Conservation (phyloP, 164 flowering plant genomes). For the Kingdonia uniflora region DNA sequence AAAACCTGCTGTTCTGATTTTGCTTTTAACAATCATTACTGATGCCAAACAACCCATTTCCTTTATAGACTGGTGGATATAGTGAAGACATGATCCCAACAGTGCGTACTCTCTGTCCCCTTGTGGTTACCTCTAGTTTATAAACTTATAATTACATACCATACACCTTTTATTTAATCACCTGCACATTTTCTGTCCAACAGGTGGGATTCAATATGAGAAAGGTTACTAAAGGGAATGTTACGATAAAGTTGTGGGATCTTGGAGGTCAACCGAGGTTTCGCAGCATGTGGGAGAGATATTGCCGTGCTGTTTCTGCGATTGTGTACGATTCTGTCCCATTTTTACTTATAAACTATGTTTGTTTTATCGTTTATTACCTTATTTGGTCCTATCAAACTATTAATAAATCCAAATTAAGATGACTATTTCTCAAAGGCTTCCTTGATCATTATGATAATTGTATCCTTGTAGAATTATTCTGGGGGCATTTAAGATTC, state of each 20-base stretch:
- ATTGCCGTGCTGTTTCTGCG: constrained; percentile 94
- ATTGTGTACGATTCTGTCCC: constrained; percentile 46
- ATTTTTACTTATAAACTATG: not conserved
- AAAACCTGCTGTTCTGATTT: not conserved
- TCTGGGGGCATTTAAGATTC: too few species aligned
- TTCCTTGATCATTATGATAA: too few species aligned
- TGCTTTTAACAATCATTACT: not conserved
- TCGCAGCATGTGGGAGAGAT: constrained; percentile 99
- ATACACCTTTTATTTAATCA: not conserved
- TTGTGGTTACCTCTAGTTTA: not conserved
- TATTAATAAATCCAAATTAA: too few species aligned
- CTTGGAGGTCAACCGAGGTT: constrained; percentile 99
- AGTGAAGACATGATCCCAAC: constrained; percentile 99
- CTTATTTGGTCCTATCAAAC: too few species aligned
- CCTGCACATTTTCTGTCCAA: not conserved
- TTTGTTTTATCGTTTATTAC: not conserved
- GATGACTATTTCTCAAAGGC: too few species aligned
- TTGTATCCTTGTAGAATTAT: too few species aligned
- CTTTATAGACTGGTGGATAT: constrained; percentile 81
- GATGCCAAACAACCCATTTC: not conserved
- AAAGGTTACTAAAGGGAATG: constrained; percentile 92
- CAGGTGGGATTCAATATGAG: constrained; percentile 97
- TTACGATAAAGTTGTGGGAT: constrained; percentile 95
- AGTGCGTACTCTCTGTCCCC: constrained; percentile 29
- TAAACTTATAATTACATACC: not conserved